Evolutionary conservation across 2,329 filamentous ascomycete species (phyloP), one percentile per base, ranked within the genome.

Genomic region (Arthrinium phaeospermum): DNA sequence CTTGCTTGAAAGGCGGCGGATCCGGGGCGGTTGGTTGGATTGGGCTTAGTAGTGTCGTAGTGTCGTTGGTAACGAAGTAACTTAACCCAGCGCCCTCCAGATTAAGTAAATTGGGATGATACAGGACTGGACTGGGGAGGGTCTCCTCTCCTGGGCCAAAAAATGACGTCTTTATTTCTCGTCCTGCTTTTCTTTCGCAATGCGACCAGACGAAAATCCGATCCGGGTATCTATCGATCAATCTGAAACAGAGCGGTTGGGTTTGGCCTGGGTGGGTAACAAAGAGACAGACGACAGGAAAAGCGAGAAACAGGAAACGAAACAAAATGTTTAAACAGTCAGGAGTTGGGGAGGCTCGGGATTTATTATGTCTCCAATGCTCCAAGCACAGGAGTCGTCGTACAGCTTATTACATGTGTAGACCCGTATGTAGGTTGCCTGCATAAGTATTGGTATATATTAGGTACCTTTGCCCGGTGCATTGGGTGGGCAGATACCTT

Each of bases 61-160:
- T 41, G 37, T 41, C 37, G 37, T 37, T 37, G 37, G 37, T 22
- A 64, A 64, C 34, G n/a, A n/a, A n/a, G n/a, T n/a, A n/a, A 64
- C 34, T 30, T 41, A 37, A 64, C 14, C 53, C 53, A 37, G 53
- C 53, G 30, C 22, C 53, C 30, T 61, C 53, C 30, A 61, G 53
- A 61, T 61, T 61, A 61, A 61, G 53, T 37, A 61, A 61, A 61
- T 61, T 61, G 27, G 30, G 53, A 61, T 61, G 53, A 61, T 37
- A 37, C 53, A 37, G 51, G 30, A 53, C 6, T n/a, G 53, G 24
- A 61, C 22, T 61, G 16, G 27, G 27, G 53, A 34, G 16, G 30
- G 30, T 34, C n/a, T 30, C 34, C n/a, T 34, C n/a, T 30, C 16
- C 53, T 37, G 24, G 53, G 19, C 8, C 8, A 41, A 41, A 41